Conservation (phyloP, 2,329 filamentous ascomycete species). For the Verticillium longisporum region DNA sequence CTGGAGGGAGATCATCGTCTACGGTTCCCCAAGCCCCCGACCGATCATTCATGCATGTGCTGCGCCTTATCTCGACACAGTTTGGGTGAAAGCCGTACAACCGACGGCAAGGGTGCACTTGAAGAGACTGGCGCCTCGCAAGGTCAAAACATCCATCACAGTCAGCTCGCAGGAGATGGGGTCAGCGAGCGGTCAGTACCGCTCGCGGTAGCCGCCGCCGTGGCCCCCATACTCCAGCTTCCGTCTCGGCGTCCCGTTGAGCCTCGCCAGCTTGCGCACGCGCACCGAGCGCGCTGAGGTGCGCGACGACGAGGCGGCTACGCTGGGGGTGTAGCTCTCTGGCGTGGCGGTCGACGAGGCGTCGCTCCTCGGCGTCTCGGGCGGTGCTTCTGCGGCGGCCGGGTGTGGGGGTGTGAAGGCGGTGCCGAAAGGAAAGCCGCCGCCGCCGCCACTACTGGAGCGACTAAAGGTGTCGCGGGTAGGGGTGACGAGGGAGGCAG, state of each 20-base stretch:
- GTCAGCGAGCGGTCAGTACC: background rate
- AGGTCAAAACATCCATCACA: too few species aligned
- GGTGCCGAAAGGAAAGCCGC: background rate
- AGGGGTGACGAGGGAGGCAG: constrained; percentile 15
- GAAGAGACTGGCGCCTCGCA: too few species aligned
- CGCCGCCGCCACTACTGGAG: constrained; percentile 1
- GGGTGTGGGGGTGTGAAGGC: background rate
- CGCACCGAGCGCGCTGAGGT: background rate
- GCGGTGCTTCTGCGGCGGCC: background rate
- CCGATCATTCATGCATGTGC: too few species aligned
- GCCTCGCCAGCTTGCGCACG: background rate
- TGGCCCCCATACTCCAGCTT: background rate
- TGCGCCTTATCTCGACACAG: too few species aligned
- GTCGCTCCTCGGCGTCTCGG: background rate
- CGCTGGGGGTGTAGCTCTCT: background rate
- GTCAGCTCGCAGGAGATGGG: too few species aligned
- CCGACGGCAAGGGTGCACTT: too few species aligned
- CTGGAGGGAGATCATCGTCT: background rate
- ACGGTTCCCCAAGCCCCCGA: background rate
- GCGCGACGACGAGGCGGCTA: background rate
- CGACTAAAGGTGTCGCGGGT: constrained; percentile 13
- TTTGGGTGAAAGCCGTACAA: too few species aligned
- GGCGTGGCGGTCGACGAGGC: background rate
- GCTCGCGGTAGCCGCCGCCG: background rate
- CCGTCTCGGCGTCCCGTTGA: background rate